Percentiles rank a stretch among this genome's conserved stretches.
Evolutionary conservation across 176 grass and related monocot genomes (phyloP).

Genomic region (Lolium rigidum): DNA sequence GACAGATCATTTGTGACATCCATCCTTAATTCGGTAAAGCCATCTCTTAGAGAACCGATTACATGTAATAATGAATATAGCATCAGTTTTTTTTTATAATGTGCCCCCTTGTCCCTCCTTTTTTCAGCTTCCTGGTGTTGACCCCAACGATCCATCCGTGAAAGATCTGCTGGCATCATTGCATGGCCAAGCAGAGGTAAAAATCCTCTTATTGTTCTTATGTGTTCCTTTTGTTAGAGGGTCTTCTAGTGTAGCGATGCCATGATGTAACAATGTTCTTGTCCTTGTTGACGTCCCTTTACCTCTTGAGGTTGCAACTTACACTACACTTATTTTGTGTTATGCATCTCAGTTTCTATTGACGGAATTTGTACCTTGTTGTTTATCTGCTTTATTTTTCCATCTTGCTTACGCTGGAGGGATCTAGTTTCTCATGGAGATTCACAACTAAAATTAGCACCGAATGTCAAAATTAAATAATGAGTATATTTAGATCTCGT

Average conservation of each 20-base stretch:
- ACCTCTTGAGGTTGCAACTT: not conserved
- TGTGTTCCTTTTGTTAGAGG: not conserved
- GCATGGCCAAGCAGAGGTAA: constrained; percentile 80
- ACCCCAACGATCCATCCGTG: constrained; percentile 95
- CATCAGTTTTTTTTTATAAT: not conserved
- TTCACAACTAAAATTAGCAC: not conserved
- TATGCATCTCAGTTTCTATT: not conserved
- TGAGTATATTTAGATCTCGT: not conserved
- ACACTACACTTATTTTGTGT: not conserved
- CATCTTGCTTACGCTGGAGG: constrained; percentile 7
- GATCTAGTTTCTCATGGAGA: not conserved
- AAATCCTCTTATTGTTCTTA: not conserved
- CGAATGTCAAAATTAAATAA: not conserved
- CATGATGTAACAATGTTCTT: not conserved
- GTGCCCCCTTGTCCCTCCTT: not conserved
- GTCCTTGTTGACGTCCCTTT: not conserved
- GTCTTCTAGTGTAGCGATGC: constrained; percentile 6
- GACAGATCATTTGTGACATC: constrained; percentile 98
- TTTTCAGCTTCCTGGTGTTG: constrained; percentile 96
- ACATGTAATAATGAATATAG: constrained; percentile 5
- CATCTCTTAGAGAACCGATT: constrained; percentile 7
- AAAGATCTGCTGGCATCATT: constrained; percentile 92
- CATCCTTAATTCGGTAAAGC: constrained; percentile 86
- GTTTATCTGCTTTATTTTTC: not conserved
- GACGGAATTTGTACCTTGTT: not conserved